Base-by-base conservation (phyloP, 257 asterid species). In the Solanum dulcamara region DNA sequence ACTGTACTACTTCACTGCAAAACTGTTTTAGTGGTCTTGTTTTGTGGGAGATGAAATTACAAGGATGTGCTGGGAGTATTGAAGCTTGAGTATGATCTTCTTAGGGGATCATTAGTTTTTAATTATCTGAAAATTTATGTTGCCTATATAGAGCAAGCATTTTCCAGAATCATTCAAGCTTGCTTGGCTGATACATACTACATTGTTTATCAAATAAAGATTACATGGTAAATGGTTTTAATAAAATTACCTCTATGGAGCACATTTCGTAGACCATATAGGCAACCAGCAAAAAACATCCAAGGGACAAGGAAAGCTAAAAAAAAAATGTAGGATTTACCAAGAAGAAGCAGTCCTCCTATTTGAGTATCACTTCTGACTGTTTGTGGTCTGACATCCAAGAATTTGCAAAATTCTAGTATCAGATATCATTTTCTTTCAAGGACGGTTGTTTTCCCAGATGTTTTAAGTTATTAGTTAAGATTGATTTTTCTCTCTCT, bases 321-420 rank as follows among this genome's bases (percentile, higher is more conserved):
- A n/a, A n/a, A n/a, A 90, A 87, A 90, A 90, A 85, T 86, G 90
- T 86, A 75, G 93, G 83, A 55, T 87, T 91, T 81, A 30, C 84
- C 51, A 92, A 86, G 88, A 94, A 92, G 92, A 90, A 93, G 85
- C 95, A 89, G 57, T 90, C 96, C 64, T 87, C 87, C 72, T 93
- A 88, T 87, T 88, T 88, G 84, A 91, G 88, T 89, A 87, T 87
- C 37, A 90, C 94, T 66, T 90, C 99, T 7, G 94, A 93, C 80
- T 92, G 94, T 90, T 89, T 96, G 91, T 96, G 99, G 99, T 86
- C 92, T 86, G 98, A 93, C 71, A 90, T 96, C 86, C 89, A 92
- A 88, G 98, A 94, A 85, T 94, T 94, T 84, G 93, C 99, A 48
- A 92, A 92, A 87, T 91, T 91, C 80, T 94, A 96, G 87, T 96